Conservation (phyloP, 176 grass and related monocot genomes). For the Secale cereale region DNA sequence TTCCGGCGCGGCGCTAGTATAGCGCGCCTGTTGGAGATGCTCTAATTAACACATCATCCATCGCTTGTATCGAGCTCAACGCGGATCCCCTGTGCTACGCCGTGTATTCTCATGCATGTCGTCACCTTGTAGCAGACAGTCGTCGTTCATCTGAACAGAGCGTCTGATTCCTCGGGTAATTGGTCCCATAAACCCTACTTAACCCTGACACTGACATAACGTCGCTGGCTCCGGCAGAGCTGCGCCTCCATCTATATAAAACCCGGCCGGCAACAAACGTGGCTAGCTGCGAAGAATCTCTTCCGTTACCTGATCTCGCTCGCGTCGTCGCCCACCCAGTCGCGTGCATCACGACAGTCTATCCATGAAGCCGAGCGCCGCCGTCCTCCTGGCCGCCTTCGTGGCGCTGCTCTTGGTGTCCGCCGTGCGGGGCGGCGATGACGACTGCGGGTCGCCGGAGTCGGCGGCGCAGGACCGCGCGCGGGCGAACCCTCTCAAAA, state of each 20-base stretch:
- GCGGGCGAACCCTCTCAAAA: too few species aligned
- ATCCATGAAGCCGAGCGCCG: not conserved
- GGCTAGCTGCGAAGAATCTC: not conserved
- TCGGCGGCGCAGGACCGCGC: too few species aligned
- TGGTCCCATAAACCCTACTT: not conserved
- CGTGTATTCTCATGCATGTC: not conserved
- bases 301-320: too few species aligned
- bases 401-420: not conserved
- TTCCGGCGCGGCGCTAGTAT: too few species aligned
- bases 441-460: too few species aligned
- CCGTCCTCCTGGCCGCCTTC: not conserved
- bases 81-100: not conserved
- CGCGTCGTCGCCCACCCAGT: not conserved
- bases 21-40: too few species aligned
- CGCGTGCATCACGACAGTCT: not conserved
- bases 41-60: not conserved
- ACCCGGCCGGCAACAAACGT: not conserved
- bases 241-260: not conserved
- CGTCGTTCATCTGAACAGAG: not conserved
- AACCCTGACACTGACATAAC: not conserved
- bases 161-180: not conserved
- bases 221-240: not conserved
- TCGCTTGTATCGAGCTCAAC: too few species aligned
- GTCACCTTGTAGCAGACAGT: not conserved
- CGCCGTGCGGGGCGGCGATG: too few species aligned